A percentile compares a stretch with the other conserved stretches of the same genome.
Evolutionary conservation across 2,329 filamentous ascomycete genomes (phyloP).

Genomic region (Trichoderma cornu-damae): DNA sequence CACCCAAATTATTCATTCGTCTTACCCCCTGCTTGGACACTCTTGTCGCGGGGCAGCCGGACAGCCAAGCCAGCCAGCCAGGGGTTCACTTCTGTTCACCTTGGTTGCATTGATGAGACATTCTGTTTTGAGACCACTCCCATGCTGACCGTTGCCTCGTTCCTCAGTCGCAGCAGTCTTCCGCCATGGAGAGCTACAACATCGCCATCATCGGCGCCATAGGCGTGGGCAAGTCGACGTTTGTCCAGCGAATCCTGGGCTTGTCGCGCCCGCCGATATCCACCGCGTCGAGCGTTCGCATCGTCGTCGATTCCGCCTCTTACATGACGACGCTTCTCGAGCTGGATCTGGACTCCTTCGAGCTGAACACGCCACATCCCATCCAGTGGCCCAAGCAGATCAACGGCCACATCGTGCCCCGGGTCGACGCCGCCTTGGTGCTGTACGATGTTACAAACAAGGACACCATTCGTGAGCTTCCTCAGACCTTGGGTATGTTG

Average conservation of each 20-base stretch:
- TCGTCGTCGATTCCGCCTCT: constrained; percentile 53
- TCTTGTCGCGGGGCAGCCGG: constrained; percentile 19
- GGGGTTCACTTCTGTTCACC: constrained; percentile 21
- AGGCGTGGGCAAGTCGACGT: constrained; percentile 63
- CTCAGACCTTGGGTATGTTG: constrained; percentile 68
- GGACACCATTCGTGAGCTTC: constrained; percentile 67
- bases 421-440: constrained; percentile 76
- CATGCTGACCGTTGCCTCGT: constrained; percentile 25
- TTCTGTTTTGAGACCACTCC: constrained; percentile 18
- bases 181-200: constrained; percentile 55
- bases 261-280: constrained; percentile 48
- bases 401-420: constrained; percentile 65
- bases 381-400: constrained; percentile 64
- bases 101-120: constrained; percentile 19
- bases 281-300: constrained; percentile 52
- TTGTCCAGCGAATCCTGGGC: constrained; percentile 59
- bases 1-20: constrained; percentile 20
- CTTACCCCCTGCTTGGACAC: constrained; percentile 16
- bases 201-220: constrained; percentile 62
- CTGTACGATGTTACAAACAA: constrained; percentile 83
- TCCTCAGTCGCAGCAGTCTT: constrained; percentile 29
- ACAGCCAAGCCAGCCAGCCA: too few relatives aligned
- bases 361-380: constrained; percentile 51
- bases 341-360: constrained; percentile 60
- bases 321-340: constrained; percentile 60